Evolutionary conservation across 305 asterid species (phyloP), one percentile per base, ranked within the genome.

Genomic region (Fraxinus floribunda): DNA sequence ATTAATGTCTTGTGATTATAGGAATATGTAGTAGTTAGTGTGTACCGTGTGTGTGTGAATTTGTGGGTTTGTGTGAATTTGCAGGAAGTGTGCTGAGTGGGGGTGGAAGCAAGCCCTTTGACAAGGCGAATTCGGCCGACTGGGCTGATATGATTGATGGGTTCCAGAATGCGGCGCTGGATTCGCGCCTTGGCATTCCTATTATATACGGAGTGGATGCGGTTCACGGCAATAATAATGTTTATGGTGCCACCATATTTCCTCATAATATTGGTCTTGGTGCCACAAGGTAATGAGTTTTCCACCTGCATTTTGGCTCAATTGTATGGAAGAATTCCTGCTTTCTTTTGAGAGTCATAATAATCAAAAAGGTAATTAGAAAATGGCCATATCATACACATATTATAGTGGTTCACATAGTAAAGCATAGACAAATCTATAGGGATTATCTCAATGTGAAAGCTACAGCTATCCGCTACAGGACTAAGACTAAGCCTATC

Each of bases 181-280:
- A 90, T 35, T 82, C 94, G 22, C 92, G 99, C 70, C 95, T 95
- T 24, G 95, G 95, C 3, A 93, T 95, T 83, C 99, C 99, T 26
- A 89, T 94, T 29, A 82, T 95, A 29, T 95, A 95, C 74, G 99
- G 99, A 10, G 78, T 85, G 3, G 99, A 95, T 88, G 98, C 98
- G 5, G 97, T 95, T 84, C 99, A 95, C 84, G 98, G 99, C 0
- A 95, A 95, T 85, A 92, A 91, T 86, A 95, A 95, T 84, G 99
- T 95, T 24, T 90, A 90, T 82, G 99, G 97, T 74, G 72, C 99
- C 85, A 95, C 99, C 82, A 89, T 95, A 86, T 95, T 95, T 75
- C 99, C 99, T 77, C 99, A 95, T 78, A 94, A 95, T 80, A 81
- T 95, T 81, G 98, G 97, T 80, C 97, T 95, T 79, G 99, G 98